Base-by-base conservation (phyloP, 176 grass and related monocot genomes). In the Hordeum marinum region DNA sequence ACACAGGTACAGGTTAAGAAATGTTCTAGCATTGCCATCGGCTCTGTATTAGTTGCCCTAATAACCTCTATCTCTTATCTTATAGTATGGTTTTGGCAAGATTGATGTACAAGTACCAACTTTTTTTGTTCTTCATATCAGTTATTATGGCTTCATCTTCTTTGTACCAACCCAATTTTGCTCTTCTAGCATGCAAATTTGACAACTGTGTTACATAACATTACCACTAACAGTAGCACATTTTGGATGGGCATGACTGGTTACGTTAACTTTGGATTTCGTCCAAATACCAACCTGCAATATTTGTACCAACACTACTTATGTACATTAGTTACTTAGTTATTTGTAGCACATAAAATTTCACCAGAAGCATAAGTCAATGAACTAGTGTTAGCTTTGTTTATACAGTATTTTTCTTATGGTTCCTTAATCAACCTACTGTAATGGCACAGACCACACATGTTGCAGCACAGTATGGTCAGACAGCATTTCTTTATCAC, bases 381-480 rank as follows among this genome's bases (percentile, higher is more conserved):
- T 27, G 21, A 14, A 36, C 34, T 25, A 34, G 20, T 71, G 18
- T 71, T 78, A 64, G n/a, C 63, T 20, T 20, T 86, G 23, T 79
- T 37, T 64, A 4, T 64, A 2, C 60, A 89, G 14, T 67, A 10
- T 43, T 75, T 9, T 15, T 8, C 11, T 55, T 8, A 27, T 75
- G 29, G 25, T 80, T 73, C 50, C 29, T 48, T 78, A 80, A 81
- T 67, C 60, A 32, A 61, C 85, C 61, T 90, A 69, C 36, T 80
- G 2, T 81, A 78, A 7, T 84, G 57, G 83, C 78, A 79, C 93
- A 98, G 96, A 89, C 87, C 35, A 94, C 86, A 76, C 96, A 98
- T 92, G 96, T 98, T 90, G 96, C 93, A 18, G 93, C 96, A 63
- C 96, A 98, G 62, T 98, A 94, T 89, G 96, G 96, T 24, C 96